Evolutionary conservation across 192 early-diverging fungal species (phyloP).

Genomic region (Coemansia sp.): DNA sequence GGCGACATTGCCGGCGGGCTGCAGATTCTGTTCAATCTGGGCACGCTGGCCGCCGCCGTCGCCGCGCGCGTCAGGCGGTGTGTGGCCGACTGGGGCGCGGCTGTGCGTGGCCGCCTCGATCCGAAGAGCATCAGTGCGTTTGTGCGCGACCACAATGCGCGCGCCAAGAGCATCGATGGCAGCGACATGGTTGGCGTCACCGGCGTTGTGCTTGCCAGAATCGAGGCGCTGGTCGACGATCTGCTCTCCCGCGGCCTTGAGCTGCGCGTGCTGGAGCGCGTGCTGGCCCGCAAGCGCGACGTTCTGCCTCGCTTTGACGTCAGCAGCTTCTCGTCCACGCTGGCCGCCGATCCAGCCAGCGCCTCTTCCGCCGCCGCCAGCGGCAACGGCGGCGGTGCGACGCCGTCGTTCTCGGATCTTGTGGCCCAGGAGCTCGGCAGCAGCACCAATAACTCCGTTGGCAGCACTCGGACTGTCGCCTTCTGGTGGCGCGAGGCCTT

Average conservation of each 20-base stretch:
- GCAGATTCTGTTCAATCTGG: slow-evolving; percentile 32
- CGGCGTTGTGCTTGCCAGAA: slow-evolving; percentile 22
- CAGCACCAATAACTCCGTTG: background rate
- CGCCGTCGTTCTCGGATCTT: slow-evolving; percentile 20
- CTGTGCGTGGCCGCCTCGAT: slow-evolving; percentile 11
- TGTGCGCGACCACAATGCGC: slow-evolving; percentile 36
- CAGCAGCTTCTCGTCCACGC: slow-evolving; percentile 1
- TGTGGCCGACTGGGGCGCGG: slow-evolving; percentile 7
- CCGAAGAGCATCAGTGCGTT: slow-evolving; percentile 10
- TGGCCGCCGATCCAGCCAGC: background rate
- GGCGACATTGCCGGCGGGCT: slow-evolving; percentile 36
- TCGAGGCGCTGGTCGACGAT: slow-evolving; percentile 22
- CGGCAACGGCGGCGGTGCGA: background rate
- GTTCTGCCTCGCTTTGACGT: slow-evolving; percentile 32
- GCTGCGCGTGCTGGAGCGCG: slow-evolving; percentile 40
- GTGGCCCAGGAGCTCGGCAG: slow-evolving; percentile 23
- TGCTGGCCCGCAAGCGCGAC: slow-evolving; percentile 39
- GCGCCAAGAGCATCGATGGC: slow-evolving; percentile 18
- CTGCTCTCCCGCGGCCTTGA: slow-evolving; percentile 23
- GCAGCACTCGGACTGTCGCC: slow-evolving; percentile 5
- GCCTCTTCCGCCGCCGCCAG: background rate
- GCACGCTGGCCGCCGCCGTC: slow-evolving; percentile 15
- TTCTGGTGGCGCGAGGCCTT: slow-evolving; percentile 47
- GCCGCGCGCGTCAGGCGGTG: slow-evolving; percentile 8
- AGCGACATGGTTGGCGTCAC: slow-evolving; percentile 36